Percentiles rank a stretch among this genome's conserved stretches.
phyloP scores from a whole-genome alignment of 2,329 filamentous ascomycete genomes.

The Sclerotinia spermophila region DNA sequence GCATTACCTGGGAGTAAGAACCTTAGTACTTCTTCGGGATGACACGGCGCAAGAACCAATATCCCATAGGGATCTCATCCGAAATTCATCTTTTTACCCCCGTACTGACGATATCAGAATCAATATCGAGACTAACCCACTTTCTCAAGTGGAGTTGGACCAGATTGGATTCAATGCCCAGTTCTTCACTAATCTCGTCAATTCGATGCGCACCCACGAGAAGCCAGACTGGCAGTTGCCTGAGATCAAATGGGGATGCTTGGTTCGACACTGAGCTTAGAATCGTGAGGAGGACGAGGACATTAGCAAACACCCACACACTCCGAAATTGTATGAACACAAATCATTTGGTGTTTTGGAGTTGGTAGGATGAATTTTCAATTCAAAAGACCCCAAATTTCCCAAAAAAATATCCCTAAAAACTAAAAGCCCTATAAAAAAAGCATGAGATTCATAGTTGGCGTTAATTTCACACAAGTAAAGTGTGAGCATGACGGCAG shows the following conservation, averaged over 20 bases:
- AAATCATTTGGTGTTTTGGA: not conserved
- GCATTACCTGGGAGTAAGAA: not conserved
- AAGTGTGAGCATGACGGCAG: not conserved
- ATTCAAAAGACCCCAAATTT: not conserved
- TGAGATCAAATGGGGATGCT: not conserved
- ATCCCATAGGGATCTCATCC: not conserved
- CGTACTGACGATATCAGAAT: not conserved
- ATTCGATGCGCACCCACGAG: not conserved
- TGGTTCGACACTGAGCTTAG: not conserved
- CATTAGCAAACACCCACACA: not conserved
- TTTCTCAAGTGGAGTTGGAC: not conserved
- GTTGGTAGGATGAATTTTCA: not conserved
- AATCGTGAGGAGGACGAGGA: not conserved
- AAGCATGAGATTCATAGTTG: not conserved
- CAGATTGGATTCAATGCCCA: accelerated
- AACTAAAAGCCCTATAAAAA: not conserved
- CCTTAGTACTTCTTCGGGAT: not conserved
- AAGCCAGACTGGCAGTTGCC: not conserved
- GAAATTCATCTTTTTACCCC: too few species aligned
- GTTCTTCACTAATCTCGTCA: not conserved
- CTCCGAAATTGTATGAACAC: not conserved
- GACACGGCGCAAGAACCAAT: not conserved
- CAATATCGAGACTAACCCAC: not conserved
- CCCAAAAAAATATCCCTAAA: not conserved
- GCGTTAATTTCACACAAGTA: not conserved